Evolutionary conservation across 2,329 filamentous ascomycete species (phyloP), one percentile per base, ranked within the genome.

Genomic region (Amylocarpus encephaloides): DNA sequence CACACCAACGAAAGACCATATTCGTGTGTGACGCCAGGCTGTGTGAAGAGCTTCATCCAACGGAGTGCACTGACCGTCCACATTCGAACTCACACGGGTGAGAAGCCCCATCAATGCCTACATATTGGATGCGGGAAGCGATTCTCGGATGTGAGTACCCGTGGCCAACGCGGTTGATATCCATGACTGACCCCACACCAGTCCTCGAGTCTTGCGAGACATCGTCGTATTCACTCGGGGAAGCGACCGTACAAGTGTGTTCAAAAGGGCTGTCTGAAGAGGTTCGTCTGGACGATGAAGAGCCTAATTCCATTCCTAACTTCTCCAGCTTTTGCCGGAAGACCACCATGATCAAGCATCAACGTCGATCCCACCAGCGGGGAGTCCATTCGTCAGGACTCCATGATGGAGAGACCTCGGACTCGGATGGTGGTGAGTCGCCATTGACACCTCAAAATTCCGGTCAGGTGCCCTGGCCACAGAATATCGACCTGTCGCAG

Each of bases 1-100:
- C 83, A 86, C 67, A 86, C 83, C 48, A 85, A 85, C 62, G 82
- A 86, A 66, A 72, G 82, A 16, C 83, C 83, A 9, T 85, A 85
- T 64, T 73, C 75, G 29, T 86, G 82, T 67, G 71, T 71, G 49
- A 77, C 73, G 7, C 73, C 73, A 7, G 78, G 76, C 5, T 86
- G 83, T 62, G 79, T 79, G 40, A 86, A 86, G 69, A 82, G 79
- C 66, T 86, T 86, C 66, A 86, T 86, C 56, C 83, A 86, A 62
- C 73, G 82, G 53, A 86, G 82, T 66, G 83, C 83, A 35, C 67
- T 86, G 58, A 86, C 82, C 2, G 83, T 86, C 36, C 83, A 87
- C 64, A 83, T 82, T 50, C 77, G 83, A 56, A 86, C 82, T 11
- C 83, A 86, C 56, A 86, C 82, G 1, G 82, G 82, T 50, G 83